These are phyloP conservation scores for Steccherinum ochraceum DNA, from an alignment of 768 basidiomycete species.

Conservation along the genomic window DNA sequence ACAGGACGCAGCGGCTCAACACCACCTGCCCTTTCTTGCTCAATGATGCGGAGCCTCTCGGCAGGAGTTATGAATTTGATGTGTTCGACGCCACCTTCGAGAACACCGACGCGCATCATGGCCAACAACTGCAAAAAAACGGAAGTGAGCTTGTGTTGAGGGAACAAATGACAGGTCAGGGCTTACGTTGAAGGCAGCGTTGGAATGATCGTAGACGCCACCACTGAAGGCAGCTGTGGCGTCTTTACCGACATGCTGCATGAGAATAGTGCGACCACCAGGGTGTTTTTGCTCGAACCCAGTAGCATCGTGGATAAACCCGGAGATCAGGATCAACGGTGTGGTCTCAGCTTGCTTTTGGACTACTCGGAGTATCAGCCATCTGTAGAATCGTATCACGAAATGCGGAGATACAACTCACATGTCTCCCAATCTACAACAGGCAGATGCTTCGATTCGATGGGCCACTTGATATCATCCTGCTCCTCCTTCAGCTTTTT, in stretches of 20 bases:
- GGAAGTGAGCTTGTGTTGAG: background rate
- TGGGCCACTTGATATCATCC: constrained; percentile 60
- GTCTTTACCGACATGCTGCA: constrained; percentile 66
- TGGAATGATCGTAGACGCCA: constrained; percentile 76
- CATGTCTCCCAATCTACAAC: constrained; percentile 79
- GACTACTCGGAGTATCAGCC: constrained; percentile 35
- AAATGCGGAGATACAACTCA: constrained; percentile 30
- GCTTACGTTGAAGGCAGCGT: constrained; percentile 73
- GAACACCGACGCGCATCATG: constrained; percentile 71
- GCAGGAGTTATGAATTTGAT: constrained; percentile 41
- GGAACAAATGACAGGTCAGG: background rate
- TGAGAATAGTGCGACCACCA: constrained; percentile 61
- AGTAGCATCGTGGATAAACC: constrained; percentile 83
- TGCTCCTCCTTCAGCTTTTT: constrained; percentile 63
- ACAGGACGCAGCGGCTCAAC: background rate
- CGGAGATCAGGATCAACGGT: constrained; percentile 67
- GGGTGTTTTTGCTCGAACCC: constrained; percentile 73
- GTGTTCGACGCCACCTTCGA: constrained; percentile 59
- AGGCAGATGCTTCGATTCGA: constrained; percentile 52
- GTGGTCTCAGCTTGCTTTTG: constrained; percentile 60
- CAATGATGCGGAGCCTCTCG: constrained; percentile 27
- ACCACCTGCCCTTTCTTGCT: background rate
- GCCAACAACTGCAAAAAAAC: constrained; percentile 44
- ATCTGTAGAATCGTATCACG: background rate
- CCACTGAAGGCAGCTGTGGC: constrained; percentile 84